Evolutionary conservation across 805 yeast genomes (phyloP).

Genomic region (Diddensiella santjacobensis): DNA sequence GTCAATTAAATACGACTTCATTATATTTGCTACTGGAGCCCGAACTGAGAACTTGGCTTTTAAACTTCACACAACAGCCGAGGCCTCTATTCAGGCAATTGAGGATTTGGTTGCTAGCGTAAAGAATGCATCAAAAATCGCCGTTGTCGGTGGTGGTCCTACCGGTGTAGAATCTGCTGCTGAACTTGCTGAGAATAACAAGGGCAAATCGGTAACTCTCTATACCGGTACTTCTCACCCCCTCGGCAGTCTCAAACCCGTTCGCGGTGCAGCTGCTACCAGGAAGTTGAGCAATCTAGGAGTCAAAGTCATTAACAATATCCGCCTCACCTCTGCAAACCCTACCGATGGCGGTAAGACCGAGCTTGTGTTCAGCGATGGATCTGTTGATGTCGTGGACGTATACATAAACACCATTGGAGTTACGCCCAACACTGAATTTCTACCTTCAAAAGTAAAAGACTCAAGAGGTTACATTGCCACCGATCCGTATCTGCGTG

Average conservation of each 20-base stretch:
- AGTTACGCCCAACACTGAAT: slow-evolving; percentile 20
- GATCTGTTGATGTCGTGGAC: slow-evolving; percentile 15
- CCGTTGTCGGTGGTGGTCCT: slow-evolving; percentile 52
- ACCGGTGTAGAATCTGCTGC: slow-evolving; percentile 50
- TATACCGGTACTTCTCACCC: slow-evolving; percentile 22
- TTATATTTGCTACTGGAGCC: slow-evolving; percentile 24
- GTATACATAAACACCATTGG: slow-evolving; percentile 20
- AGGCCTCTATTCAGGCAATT: slow-evolving; percentile 12
- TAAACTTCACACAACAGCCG: slow-evolving; percentile 13
- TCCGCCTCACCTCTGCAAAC: slow-evolving; percentile 5
- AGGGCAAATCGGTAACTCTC: slow-evolving; percentile 33
- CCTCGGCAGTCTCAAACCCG: slow-evolving; percentile 12
- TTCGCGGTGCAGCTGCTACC: slow-evolving; percentile 15
- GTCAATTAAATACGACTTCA: slow-evolving; percentile 14
- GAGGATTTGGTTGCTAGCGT: slow-evolving; percentile 27
- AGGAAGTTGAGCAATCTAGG: slow-evolving; percentile 19
- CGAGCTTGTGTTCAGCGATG: slow-evolving; percentile 15
- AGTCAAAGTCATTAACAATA: slow-evolving; percentile 20
- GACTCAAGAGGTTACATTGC: slow-evolving; percentile 17
- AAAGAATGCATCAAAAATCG: slow-evolving; percentile 36
- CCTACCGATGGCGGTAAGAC: slow-evolving; percentile 7
- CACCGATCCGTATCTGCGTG: slow-evolving; percentile 18
- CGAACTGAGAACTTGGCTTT: slow-evolving; percentile 12
- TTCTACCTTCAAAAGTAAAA: slow-evolving; percentile 9
- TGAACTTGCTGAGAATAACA: slow-evolving; percentile 40